Evolutionary conservation across 2,329 filamentous ascomycete genomes (phyloP).

Genomic region (Cordyceps javanica): DNA sequence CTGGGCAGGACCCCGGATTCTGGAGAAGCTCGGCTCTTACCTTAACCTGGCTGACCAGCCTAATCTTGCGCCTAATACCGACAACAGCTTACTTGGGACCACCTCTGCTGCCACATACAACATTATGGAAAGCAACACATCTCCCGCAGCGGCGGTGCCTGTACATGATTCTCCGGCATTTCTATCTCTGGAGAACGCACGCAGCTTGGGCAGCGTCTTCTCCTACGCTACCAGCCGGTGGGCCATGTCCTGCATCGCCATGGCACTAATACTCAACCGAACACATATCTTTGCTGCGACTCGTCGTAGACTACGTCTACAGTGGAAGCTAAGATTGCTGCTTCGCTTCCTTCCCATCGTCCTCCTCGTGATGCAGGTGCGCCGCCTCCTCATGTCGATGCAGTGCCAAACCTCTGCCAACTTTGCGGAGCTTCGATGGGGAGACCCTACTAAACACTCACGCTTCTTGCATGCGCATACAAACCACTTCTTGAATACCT

Average conservation of each 20-base stretch:
- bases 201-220: conserved; percentile 79
- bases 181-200: conserved; percentile 51
- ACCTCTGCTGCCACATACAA: conserved; percentile 22
- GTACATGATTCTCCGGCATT: conserved; percentile 29
- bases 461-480: conserved; percentile 64
- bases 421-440: conserved; percentile 65
- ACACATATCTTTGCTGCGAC: conserved; percentile 92
- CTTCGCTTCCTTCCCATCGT: conserved; percentile 67
- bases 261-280: conserved; percentile 82
- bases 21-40: conserved; percentile 62
- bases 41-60: conserved; percentile 53
- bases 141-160: background rate
- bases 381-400: conserved; percentile 71
- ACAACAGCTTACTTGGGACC: conserved; percentile 15
- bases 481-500: conserved; percentile 62
- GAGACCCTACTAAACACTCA: conserved; percentile 56
- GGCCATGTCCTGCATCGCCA: conserved; percentile 80
- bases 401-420: conserved; percentile 83
- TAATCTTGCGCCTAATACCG: conserved; percentile 44
- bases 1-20: conserved; percentile 62
- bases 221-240: conserved; percentile 87
- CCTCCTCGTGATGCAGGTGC: conserved; percentile 62
- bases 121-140: conserved; percentile 22
- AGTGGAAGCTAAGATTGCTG: conserved; percentile 64
- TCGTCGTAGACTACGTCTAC: conserved; percentile 68